Evolutionary conservation across 2,329 filamentous ascomycete species (phyloP), one percentile per base, ranked within the genome.

Genomic region (Ophiocordyceps polyrhachis-furcata): DNA sequence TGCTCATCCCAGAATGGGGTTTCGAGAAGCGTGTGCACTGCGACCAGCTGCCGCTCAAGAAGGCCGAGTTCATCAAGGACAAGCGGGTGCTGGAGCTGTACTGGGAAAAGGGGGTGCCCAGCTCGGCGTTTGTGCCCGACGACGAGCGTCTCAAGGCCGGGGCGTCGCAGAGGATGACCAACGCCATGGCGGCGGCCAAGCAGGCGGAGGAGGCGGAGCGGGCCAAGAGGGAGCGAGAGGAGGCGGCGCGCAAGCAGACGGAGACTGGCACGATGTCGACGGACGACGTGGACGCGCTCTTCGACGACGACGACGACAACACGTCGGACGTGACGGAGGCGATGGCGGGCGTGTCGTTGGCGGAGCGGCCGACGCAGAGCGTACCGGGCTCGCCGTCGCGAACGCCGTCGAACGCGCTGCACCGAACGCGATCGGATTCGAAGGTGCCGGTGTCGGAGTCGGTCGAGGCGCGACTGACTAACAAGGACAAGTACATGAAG

Each of bases 11-110:
- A 6, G 88, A 98, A 59, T 98, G 87, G 70, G 91, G 91, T 52
- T 96, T 98, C 53, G 91, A 98, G 71, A 98, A 98, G 77, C 85
- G 91, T 51, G 91, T 98, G 44, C 91, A 98, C 66, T 98, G 91
- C 60, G 91, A 98, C 58, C 91, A 98, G 69, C 72, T 98, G 59
- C 91, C 91, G 28, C 69, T 98, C 53, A 89, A 96, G 75, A 98
- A 98, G 72, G 91, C 91, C n/a, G 91, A 98, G 60, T 98, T 91
- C 66, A 80, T 93, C 63, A 96, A 96, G 72, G 87, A 93, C 60
- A 85, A 88, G 67, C 79, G 91, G 46, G 77, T 96, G 28, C 73
- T 98, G 42, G 91, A 98, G 65, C 74, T 98, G 15, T 98, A 95
- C 71, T 98, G 91, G 91, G 91, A 98, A 78, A 98, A 96, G 75